These are phyloP conservation scores for Aspergillus sclerotialis DNA, from an alignment of 2,329 filamentous ascomycete genomes.

Conservation along the genomic window DNA sequence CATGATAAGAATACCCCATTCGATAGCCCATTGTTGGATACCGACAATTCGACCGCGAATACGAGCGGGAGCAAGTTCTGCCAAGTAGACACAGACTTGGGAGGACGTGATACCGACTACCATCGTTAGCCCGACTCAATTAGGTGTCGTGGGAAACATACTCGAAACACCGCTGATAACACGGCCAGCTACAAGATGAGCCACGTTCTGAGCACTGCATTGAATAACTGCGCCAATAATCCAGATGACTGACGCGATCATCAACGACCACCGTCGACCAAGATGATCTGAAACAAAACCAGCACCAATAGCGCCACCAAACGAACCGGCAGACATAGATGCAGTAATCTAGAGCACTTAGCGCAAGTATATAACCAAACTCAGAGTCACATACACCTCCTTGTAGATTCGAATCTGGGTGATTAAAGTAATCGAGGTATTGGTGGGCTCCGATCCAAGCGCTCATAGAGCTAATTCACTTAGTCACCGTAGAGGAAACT, in stretches of 20 bases:
- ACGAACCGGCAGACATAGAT: slow-evolving; percentile 65
- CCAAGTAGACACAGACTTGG: slow-evolving; percentile 39
- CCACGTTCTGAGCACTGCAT: slow-evolving; percentile 23
- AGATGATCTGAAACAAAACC: slow-evolving; percentile 29
- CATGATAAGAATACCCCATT: slow-evolving; percentile 40
- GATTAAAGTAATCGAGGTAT: slow-evolving; percentile 51
- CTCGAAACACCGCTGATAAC: slow-evolving; percentile 34
- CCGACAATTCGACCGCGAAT: slow-evolving; percentile 38
- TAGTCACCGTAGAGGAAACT: slow-evolving; percentile 10
- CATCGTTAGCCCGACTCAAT: neutral
- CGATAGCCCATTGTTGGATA: slow-evolving; percentile 40
- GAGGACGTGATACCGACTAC: slow-evolving; percentile 38
- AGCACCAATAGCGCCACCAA: slow-evolving; percentile 50
- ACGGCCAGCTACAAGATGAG: slow-evolving; percentile 43
- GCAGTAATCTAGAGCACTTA: slow-evolving; percentile 56
- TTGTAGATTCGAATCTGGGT: slow-evolving; percentile 32
- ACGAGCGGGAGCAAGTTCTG: slow-evolving; percentile 36
- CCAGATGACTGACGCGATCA: slow-evolving; percentile 27
- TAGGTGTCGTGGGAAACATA: slow-evolving; percentile 1
- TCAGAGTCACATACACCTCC: slow-evolving; percentile 20
- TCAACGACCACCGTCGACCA: slow-evolving; percentile 37
- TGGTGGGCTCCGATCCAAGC: slow-evolving; percentile 44
- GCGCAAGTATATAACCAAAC: neutral
- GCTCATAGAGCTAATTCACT: slow-evolving; percentile 26
- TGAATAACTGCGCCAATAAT: slow-evolving; percentile 28